phyloP scores from a whole-genome alignment of 176 grass and related monocot genomes.

The Neostapfia colusana region DNA sequence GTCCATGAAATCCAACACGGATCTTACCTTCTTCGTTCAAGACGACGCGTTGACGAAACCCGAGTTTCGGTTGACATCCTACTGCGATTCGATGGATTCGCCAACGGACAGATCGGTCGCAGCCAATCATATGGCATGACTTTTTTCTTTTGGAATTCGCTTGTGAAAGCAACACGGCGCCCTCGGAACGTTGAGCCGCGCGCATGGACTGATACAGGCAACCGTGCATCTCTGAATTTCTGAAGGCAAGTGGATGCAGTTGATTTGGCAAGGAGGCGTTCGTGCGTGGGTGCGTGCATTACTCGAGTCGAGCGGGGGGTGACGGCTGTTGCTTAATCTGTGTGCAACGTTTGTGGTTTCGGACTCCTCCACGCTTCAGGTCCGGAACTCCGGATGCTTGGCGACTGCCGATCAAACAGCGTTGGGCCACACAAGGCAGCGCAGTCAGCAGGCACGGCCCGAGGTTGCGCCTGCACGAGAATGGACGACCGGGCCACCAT shows the following conservation, averaged over 20 bases:
- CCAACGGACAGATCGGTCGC: background rate
- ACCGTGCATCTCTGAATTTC: background rate
- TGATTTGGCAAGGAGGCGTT: background rate
- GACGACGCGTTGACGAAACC: background rate
- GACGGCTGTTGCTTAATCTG: background rate
- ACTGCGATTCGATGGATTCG: background rate
- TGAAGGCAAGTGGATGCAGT: background rate
- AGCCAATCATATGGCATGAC: too few relatives aligned
- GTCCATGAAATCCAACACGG: too few relatives aligned
- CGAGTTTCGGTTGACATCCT: conserved; percentile 20
- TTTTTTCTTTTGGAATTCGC: too few relatives aligned
- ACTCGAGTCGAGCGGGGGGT: background rate
- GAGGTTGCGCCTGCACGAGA: too few relatives aligned
- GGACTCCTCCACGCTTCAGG: too few relatives aligned
- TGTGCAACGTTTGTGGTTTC: conserved; percentile 20
- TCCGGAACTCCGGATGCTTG: too few relatives aligned
- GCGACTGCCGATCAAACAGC: too few relatives aligned
- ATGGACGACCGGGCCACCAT: too few relatives aligned
- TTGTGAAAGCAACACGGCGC: too few relatives aligned
- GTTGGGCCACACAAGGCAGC: too few relatives aligned
- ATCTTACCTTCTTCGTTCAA: too few relatives aligned
- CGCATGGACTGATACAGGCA: background rate
- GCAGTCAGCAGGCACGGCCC: too few relatives aligned
- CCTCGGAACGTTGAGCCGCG: background rate
- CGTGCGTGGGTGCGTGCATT: background rate